phyloP scores from a whole-genome alignment of 257 asterid genomes.

The Perilla frutescens region DNA sequence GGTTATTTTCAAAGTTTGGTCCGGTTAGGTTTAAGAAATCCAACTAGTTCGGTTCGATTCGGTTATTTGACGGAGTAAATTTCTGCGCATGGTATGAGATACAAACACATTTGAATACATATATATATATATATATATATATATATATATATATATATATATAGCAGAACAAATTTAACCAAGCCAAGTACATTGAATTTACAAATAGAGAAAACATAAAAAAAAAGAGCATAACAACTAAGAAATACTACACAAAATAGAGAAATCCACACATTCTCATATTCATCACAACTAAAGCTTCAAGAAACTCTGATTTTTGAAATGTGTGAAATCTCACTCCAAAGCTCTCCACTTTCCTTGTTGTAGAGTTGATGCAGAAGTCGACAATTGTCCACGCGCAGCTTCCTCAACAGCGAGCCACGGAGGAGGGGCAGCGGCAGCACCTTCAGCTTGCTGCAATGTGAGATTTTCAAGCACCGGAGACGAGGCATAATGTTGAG shows the following conservation, averaged over 20 bases:
- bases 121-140: no score
- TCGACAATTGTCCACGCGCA: constrained; percentile 48
- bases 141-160: no score
- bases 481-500: constrained; percentile 57
- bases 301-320: constrained; percentile 45
- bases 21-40: no score
- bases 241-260: neutral
- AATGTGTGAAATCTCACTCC: constrained; percentile 52
- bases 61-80: no score
- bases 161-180: neutral
- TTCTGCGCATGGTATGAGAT: no score
- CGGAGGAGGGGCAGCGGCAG: constrained; percentile 51
- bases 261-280: neutral
- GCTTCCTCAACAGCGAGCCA: constrained; percentile 39
- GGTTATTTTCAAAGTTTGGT: no score
- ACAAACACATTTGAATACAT: no score
- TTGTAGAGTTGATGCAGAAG: constrained; percentile 44
- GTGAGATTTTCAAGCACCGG: constrained; percentile 54
- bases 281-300: neutral
- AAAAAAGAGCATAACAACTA: neutral
- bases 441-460: constrained; percentile 50
- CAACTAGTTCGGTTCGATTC: no score
- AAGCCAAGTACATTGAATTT: neutral
- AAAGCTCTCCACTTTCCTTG: constrained; percentile 43
- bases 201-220: neutral